These are phyloP conservation scores for Saturnispora hagleri DNA, from an alignment of 805 yeast genomes.

Conservation along the genomic window DNA sequence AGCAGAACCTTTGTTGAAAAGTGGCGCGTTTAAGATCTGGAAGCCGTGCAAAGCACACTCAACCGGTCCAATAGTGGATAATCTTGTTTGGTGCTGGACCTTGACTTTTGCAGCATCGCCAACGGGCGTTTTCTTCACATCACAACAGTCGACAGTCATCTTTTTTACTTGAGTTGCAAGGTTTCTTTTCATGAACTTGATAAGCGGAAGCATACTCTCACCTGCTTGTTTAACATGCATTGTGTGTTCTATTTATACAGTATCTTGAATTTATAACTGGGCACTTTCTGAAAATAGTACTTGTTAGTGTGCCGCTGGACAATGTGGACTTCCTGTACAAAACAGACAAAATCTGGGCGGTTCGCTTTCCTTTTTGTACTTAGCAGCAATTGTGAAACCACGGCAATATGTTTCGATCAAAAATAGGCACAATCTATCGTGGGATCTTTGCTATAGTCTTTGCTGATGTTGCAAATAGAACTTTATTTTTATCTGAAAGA, in stretches of 20 bases:
- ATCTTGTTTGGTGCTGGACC: conserved; percentile 49
- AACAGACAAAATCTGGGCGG: not conserved
- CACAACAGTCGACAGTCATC: conserved; percentile 11
- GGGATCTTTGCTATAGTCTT: too few species aligned
- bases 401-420: too few species aligned
- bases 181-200: not conserved
- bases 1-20: conserved; percentile 94
- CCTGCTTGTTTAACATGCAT: not conserved
- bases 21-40: conserved; percentile 74
- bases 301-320: not conserved
- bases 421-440: too few species aligned
- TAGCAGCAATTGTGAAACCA: not conserved
- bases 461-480: too few species aligned
- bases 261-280: not conserved
- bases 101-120: conserved; percentile 49
- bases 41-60: conserved; percentile 72
- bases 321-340: not conserved
- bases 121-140: conserved; percentile 45
- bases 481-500: too few species aligned
- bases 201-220: not conserved
- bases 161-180: not conserved
- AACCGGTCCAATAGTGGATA: conserved; percentile 71
- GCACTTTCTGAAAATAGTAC: not conserved
- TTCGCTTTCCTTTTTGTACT: not conserved
- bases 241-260: not conserved